Conservation (phyloP, 2,329 filamentous ascomycete genomes). For the Colletotrichum sp. region DNA sequence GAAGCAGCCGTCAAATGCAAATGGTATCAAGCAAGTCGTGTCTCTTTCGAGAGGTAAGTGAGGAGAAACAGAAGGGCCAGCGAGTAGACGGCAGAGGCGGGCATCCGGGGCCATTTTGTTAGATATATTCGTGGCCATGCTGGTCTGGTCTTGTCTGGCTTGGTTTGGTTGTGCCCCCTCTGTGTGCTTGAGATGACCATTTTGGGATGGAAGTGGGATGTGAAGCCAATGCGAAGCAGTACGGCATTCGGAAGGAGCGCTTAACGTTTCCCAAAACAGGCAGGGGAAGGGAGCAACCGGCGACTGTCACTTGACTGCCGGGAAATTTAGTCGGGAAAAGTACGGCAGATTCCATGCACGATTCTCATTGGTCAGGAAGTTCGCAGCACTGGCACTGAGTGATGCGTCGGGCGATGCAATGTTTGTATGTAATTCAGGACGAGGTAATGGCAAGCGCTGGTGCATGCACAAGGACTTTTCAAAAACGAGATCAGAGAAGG, state of each 20-base stretch:
- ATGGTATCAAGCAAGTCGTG: not conserved
- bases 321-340: not conserved
- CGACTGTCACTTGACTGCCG: not conserved
- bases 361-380: not conserved
- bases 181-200: constrained; percentile 9
- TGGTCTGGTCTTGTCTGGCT: not conserved
- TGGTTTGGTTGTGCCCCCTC: not conserved
- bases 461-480: not conserved
- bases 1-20: not conserved
- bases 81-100: not conserved
- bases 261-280: constrained; percentile 4
- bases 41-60: not conserved
- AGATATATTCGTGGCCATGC: constrained; percentile 8
- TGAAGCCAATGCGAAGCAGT: constrained; percentile 3
- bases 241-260: constrained; percentile 14
- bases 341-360: not conserved
- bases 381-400: not conserved
- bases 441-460: not conserved
- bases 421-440: not conserved
- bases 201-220: constrained; percentile 8
- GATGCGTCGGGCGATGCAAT: not conserved
- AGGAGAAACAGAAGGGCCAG: not conserved
- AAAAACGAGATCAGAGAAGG: not conserved
- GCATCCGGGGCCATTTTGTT: not conserved
- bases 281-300: constrained; percentile 20